These are phyloP conservation scores for Cyclotella cryptica DNA, from an alignment of 108 stramenopile species.

Conservation along the genomic window DNA sequence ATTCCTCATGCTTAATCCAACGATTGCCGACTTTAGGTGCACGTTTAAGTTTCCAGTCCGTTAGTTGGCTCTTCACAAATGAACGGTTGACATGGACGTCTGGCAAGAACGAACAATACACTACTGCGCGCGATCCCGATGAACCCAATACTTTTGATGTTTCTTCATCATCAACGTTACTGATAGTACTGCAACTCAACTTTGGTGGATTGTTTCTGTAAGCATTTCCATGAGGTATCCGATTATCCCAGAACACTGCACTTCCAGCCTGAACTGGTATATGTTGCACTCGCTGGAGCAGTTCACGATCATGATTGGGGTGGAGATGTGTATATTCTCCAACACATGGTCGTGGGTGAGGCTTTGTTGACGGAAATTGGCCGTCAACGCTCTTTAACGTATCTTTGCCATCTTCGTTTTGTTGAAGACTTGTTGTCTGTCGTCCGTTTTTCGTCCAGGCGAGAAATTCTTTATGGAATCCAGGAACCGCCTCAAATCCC, in stretches of 20 bases:
- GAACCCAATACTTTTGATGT: slow-evolving; percentile 7
- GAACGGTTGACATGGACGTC: slow-evolving; percentile 76
- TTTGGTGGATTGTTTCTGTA: slow-evolving; percentile 66
- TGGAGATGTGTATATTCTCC: slow-evolving; percentile 94
- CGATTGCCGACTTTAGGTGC: slow-evolving; percentile 49
- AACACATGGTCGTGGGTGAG: slow-evolving; percentile 65
- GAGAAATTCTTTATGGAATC: slow-evolving; percentile 91
- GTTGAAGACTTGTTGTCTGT: slow-evolving; percentile 10
- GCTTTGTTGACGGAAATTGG: not conserved
- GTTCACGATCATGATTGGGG: slow-evolving; percentile 78
- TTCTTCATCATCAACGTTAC: not conserved
- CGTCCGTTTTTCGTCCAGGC: slow-evolving; percentile 65
- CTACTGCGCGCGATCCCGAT: slow-evolving; percentile 71
- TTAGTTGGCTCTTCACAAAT: slow-evolving; percentile 77
- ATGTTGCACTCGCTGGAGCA: slow-evolving; percentile 76
- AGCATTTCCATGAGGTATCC: slow-evolving; percentile 91
- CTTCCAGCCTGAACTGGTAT: slow-evolving; percentile 86
- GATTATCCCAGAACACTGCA: slow-evolving; percentile 92
- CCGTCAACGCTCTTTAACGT: too few relatives aligned
- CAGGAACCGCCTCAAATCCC: slow-evolving; percentile 91
- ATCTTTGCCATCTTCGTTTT: not conserved
- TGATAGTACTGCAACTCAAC: not conserved
- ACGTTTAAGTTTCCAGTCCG: slow-evolving; percentile 51
- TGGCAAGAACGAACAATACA: slow-evolving; percentile 91
- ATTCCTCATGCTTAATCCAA: slow-evolving; percentile 45